Evolutionary conservation across 352 stramenopile species (phyloP).

Genomic region (Phytophthora pinifolia): DNA sequence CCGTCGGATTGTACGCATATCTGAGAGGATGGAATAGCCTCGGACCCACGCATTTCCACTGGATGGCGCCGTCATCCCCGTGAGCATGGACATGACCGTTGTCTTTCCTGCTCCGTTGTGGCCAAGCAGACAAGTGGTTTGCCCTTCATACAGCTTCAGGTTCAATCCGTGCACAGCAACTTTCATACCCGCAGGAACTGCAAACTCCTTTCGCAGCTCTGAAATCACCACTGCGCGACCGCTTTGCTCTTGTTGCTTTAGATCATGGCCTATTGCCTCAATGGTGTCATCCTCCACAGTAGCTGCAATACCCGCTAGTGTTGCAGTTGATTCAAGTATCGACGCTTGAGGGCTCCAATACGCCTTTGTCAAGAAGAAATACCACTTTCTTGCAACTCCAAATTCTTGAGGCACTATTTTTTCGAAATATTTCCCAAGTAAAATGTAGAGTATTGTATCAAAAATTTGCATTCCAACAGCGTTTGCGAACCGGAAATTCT

Average conservation of each 20-base stretch:
- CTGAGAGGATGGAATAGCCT: slow-evolving; percentile 51
- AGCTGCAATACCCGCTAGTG: slow-evolving; percentile 29
- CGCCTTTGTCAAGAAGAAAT: slow-evolving; percentile 78
- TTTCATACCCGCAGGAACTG: slow-evolving; percentile 58
- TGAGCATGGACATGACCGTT: slow-evolving; percentile 82
- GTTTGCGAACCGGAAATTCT: slow-evolving; percentile 56
- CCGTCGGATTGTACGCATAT: slow-evolving; percentile 89
- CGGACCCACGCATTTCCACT: slow-evolving; percentile 57
- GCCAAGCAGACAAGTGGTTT: slow-evolving; percentile 94
- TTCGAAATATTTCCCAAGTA: slow-evolving; percentile 90
- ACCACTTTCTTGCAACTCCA: slow-evolving; percentile 86
- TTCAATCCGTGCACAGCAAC: slow-evolving; percentile 86
- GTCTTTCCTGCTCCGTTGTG: slow-evolving; percentile 96
- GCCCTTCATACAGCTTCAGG: slow-evolving; percentile 91
- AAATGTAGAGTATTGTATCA: slow-evolving; percentile 86
- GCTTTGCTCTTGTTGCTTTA: slow-evolving; percentile 54
- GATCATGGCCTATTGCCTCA: slow-evolving; percentile 37
- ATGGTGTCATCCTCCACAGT: not conserved
- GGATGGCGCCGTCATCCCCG: slow-evolving; percentile 62
- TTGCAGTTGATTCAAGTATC: slow-evolving; percentile 24
- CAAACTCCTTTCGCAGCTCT: slow-evolving; percentile 78
- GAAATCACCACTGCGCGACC: slow-evolving; percentile 60
- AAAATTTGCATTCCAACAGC: slow-evolving; percentile 87
- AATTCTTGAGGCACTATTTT: slow-evolving; percentile 93
- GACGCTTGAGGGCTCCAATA: slow-evolving; percentile 62